Evolutionary conservation across 208 protist genomes (phyloP).

Genomic region (Zelonia costaricensis): DNA sequence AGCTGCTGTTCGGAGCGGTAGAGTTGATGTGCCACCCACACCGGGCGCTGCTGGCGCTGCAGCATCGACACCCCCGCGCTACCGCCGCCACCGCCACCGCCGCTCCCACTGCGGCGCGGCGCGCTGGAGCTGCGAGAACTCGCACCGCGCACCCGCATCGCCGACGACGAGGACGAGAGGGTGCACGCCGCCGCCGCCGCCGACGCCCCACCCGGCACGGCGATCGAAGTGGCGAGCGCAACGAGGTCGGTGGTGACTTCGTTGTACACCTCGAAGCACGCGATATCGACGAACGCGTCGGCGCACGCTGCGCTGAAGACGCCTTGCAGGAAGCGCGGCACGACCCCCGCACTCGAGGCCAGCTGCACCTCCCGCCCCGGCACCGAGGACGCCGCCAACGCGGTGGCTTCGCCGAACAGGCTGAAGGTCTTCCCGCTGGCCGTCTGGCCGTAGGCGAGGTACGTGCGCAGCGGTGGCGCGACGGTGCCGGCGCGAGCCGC

Average conservation of each 20-base stretch:
- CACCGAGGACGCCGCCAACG: not conserved
- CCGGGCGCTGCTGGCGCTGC: slow-evolving; percentile 4
- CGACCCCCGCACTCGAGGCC: slow-evolving; percentile 36
- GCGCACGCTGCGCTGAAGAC: slow-evolving; percentile 21
- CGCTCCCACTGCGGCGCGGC: slow-evolving; percentile 4
- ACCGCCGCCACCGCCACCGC: not conserved
- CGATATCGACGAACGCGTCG: slow-evolving; percentile 49
- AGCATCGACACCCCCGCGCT: not conserved
- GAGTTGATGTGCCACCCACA: slow-evolving; percentile 17
- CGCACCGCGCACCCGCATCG: too few species aligned
- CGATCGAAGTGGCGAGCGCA: slow-evolving; percentile 44
- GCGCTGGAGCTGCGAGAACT: too few species aligned
- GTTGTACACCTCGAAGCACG: slow-evolving; percentile 83
- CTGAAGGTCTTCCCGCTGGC: slow-evolving; percentile 85
- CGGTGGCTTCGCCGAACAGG: slow-evolving; percentile 59
- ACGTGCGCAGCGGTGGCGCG: slow-evolving; percentile 15
- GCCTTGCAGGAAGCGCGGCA: slow-evolving; percentile 56
- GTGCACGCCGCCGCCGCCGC: too few species aligned
- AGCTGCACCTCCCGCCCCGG: not conserved
- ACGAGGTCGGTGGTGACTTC: slow-evolving; percentile 73
- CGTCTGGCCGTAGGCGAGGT: slow-evolving; percentile 88
- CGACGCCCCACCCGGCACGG: too few species aligned
- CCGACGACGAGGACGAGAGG: too few species aligned
- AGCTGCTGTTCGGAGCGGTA: slow-evolving; percentile 15
- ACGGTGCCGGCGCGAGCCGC: not conserved